Base-by-base conservation (phyloP, 2,329 filamentous ascomycete genomes). In the Hypomyces rosellus region DNA sequence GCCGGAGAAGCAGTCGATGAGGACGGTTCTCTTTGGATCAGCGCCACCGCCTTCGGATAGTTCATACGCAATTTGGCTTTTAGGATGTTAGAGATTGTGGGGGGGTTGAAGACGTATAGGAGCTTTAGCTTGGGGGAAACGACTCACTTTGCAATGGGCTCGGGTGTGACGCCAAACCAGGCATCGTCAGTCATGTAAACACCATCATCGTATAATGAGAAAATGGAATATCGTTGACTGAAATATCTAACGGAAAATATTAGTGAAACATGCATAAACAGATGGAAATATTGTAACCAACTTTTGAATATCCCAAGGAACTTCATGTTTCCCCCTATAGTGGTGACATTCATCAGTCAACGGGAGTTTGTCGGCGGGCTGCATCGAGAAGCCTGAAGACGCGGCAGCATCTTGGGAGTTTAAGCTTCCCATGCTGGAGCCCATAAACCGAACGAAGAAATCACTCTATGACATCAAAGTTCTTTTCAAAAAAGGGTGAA, bases 141-240 rank as follows among this genome's bases (percentile, higher is more conserved):
- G 51, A 71, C 76, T 61, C 74, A 93, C 88, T 78, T 83, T 53
- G 93, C 93, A 25, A 99, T 82, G 4, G 88, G 87, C 67, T 99
- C 92, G 13, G 93, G 91, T 0, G 95, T 99, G 7, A 97, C 91
- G 49, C 91, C 93, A 66, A 93, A 99, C 93, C 93, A 99, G 48
- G 90, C 87, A 69, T 92, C 86, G 65, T 95, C 85, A 0, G 95
- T 99, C 76, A 99, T 82, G 74, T 84, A 86, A 57, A 99, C 80
- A 49, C 90, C 92, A 52, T 91, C 79, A 65, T 96, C 86, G 65
- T 96, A 99, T 59, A 78, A 79, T 14, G 85, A 85, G 70, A 95
- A 99, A 57, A 99, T 88, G 47, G 84, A 85, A 66, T 93, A 85
- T 53, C 93, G 82, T 63, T 97, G 91, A 14, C 85, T 77, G 81